phyloP scores from a whole-genome alignment of 305 asterid species.

The Caryopteris hybrid region DNA sequence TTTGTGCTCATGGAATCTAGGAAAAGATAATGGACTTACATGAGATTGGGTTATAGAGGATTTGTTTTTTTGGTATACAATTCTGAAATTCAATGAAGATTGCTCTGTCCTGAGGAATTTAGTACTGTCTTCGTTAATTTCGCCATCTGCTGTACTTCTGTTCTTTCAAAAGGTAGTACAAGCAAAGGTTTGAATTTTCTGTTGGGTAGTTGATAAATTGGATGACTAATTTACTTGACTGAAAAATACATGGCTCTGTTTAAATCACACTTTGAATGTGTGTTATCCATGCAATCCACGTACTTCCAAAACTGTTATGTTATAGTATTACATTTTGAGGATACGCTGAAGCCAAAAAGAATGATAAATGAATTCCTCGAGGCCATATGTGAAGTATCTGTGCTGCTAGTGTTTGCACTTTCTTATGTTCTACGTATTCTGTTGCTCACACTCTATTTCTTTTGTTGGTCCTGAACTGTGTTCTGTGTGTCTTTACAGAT shows the following conservation, averaged over 20 bases:
- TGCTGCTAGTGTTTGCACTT: constrained; percentile 6
- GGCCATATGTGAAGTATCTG: background rate
- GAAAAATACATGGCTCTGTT: background rate
- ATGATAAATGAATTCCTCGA: too few relatives aligned
- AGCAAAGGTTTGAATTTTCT: background rate
- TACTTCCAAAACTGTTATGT: background rate
- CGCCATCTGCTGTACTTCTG: background rate
- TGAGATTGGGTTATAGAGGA: background rate
- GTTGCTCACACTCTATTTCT: background rate
- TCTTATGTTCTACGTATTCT: constrained; percentile 1
- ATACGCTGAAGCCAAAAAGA: background rate
- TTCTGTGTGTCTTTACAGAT: constrained; percentile 40
- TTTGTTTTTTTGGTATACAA: background rate
- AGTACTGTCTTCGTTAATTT: background rate
- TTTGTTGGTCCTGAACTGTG: constrained; percentile 18
- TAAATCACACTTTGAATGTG: background rate
- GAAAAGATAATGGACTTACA: background rate
- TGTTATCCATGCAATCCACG: background rate
- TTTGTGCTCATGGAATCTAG: constrained; percentile 9
- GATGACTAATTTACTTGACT: background rate
- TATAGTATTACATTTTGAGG: background rate
- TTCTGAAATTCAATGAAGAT: constrained; percentile 8
- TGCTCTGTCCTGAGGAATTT: background rate
- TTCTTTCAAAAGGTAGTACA: background rate
- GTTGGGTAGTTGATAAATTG: background rate